Evolutionary conservation across 1,284 basidiomycete species (phyloP), one percentile per base, ranked within the genome.

Genomic region (Moesziomyces aphidis): DNA sequence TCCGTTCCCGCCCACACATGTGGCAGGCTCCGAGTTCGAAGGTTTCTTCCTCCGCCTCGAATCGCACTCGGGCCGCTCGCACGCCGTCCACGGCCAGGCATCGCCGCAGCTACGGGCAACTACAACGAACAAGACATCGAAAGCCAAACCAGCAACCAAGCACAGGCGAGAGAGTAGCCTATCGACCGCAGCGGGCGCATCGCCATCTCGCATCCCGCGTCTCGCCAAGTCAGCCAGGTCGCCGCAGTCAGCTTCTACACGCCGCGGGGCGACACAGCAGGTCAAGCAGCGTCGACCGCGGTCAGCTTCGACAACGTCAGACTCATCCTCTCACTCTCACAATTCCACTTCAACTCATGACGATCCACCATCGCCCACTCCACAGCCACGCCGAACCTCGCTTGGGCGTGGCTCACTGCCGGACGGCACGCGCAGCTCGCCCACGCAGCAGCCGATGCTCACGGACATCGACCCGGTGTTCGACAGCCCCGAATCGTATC

Each of bases 11-110:
- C 72, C 72, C 19, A 74, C 72, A 7, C 72, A 74, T 44, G 45
- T 45, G 22, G 62, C 57, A 19, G 72, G 67, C 1, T 74, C 72
- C n/a, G 66, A 69, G n/a, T 74, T 74, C 51, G 72, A 74, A 49
- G 72, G 72, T 43, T 74, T 74, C 57, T 74, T 74, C 48, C 31
- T 74, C 24, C 59, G 72, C 2, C 47, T 74, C 13, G 43, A 70
- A 42, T 66, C 72, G n/a, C 71, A 74, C 43, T 57, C 50, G 5
- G 64, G 70, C 9, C 61, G 64, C 6, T 57, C 70, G n/a, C 48
- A 45, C 5, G 23, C 50, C 10, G 22, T 43, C 3, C 46, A 34
- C 2, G 22, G 28, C 5, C 10, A 15, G 19, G 22, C 21, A 3
- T 42, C 39, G 17, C 39, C 39, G 39, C 39, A n/a, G 17, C 39